These are phyloP conservation scores for Wickerhamiella dianesei DNA, from an alignment of 805 yeast species.

Conservation along the genomic window DNA sequence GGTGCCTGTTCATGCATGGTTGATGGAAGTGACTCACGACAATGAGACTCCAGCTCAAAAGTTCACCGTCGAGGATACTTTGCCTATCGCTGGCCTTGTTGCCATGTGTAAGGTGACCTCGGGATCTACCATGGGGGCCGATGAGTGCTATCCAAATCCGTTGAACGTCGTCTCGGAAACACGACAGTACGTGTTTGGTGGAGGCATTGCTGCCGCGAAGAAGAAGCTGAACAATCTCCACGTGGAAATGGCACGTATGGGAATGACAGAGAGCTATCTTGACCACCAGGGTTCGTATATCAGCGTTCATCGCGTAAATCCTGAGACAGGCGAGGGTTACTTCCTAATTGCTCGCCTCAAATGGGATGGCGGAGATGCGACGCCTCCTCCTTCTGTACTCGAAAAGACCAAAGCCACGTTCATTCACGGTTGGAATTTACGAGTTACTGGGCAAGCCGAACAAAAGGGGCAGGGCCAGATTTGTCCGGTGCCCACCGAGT, in stretches of 20 bases:
- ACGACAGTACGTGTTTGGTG: slow-evolving; percentile 39
- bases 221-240: slow-evolving; percentile 25
- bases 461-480: slow-evolving; percentile 30
- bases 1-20: slow-evolving; percentile 79
- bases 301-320: slow-evolving; percentile 75
- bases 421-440: slow-evolving; percentile 44
- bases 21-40: slow-evolving; percentile 97
- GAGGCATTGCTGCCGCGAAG: slow-evolving; percentile 72
- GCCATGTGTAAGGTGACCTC: slow-evolving; percentile 86
- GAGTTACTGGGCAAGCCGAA: slow-evolving; percentile 35
- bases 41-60: slow-evolving; percentile 81
- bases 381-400: slow-evolving; percentile 22
- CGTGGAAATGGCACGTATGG: slow-evolving; percentile 29
- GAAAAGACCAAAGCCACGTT: slow-evolving; percentile 29
- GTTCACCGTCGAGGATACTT: slow-evolving; percentile 85
- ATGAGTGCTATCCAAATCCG: slow-evolving; percentile 75
- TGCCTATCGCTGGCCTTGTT: slow-evolving; percentile 89
- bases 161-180: slow-evolving; percentile 69
- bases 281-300: slow-evolving; percentile 90
- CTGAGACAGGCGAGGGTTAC: slow-evolving; percentile 77
- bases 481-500: slow-evolving; percentile 52
- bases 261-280: slow-evolving; percentile 81
- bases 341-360: slow-evolving; percentile 79
- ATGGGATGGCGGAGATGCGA: slow-evolving; percentile 22
- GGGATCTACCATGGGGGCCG: slow-evolving; percentile 89